Conservation (phyloP, 805 yeast genomes). For the Wickerhamiella sergipiensis region DNA sequence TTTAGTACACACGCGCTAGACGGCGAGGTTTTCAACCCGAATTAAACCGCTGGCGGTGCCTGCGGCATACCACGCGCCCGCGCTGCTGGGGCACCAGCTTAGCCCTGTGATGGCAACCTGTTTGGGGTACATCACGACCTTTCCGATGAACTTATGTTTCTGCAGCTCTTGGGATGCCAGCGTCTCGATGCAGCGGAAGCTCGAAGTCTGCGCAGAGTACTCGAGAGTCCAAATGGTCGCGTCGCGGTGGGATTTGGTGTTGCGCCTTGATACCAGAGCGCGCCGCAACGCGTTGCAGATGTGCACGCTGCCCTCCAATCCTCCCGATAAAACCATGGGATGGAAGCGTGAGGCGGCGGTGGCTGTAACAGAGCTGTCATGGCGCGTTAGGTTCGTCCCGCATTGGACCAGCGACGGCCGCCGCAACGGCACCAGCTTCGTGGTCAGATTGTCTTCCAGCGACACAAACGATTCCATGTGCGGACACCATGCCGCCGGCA, state of each 20-base stretch:
- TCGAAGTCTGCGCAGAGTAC: slow-evolving; percentile 27
- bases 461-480: slow-evolving; percentile 25
- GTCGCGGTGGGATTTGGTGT: slow-evolving; percentile 15
- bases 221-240: slow-evolving; percentile 25
- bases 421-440: slow-evolving; percentile 27
- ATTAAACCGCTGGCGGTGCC: slow-evolving; percentile 40
- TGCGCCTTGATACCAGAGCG: slow-evolving; percentile 17
- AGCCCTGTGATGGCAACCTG: slow-evolving; percentile 36
- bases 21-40: slow-evolving; percentile 23
- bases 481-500: slow-evolving; percentile 18
- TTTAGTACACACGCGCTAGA: too few species aligned
- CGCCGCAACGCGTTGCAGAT: slow-evolving; percentile 29
- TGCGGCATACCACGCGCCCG: slow-evolving; percentile 39
- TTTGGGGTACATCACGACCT: slow-evolving; percentile 30
- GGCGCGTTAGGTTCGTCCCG: slow-evolving; percentile 27
- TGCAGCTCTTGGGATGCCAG: slow-evolving; percentile 25
- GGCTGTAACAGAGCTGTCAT: slow-evolving; percentile 30
- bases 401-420: slow-evolving; percentile 20
- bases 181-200: slow-evolving; percentile 31
- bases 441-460: slow-evolving; percentile 30
- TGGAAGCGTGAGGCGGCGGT: slow-evolving; percentile 32
- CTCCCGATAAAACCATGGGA: slow-evolving; percentile 35
- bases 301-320: slow-evolving; percentile 35
- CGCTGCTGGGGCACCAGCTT: slow-evolving; percentile 44
- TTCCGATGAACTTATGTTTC: slow-evolving; percentile 14